A percentile compares a stretch with the other conserved stretches of the same genome.
Conservation (phyloP, 495 filamentous ascomycete species). For the Lepraria neglecta region DNA sequence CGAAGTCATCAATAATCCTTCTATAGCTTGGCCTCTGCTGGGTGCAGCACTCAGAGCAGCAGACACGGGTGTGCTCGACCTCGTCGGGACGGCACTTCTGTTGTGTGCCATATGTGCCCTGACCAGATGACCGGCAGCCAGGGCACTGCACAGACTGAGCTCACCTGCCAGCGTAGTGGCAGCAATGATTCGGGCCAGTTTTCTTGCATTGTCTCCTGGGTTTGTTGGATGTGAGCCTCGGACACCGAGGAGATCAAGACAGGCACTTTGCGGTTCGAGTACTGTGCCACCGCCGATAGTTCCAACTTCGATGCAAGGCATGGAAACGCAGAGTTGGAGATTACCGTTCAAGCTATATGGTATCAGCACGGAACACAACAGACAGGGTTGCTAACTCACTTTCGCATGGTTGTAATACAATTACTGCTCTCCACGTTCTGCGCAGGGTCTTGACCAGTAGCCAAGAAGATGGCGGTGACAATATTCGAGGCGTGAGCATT, state of each 20-base stretch:
- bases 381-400: constrained; percentile 57
- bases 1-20: constrained; percentile 23
- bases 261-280: constrained; percentile 88
- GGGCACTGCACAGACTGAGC: constrained; percentile 78
- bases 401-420: constrained; percentile 98
- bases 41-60: constrained; percentile 43
- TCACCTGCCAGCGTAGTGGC: constrained; percentile 86
- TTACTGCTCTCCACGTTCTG: constrained; percentile 96
- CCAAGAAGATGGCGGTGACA: constrained; percentile 92
- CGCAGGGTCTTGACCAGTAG: constrained; percentile 95
- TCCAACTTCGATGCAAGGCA: constrained; percentile 96
- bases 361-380: constrained; percentile 31
- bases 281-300: constrained; percentile 95
- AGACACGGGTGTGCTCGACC: constrained; percentile 63
- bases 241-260: constrained; percentile 95
- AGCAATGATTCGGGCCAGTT: constrained; percentile 80
- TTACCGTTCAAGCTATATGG: constrained; percentile 66
- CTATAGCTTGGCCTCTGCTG: constrained; percentile 20
- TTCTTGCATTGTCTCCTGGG: constrained; percentile 86
- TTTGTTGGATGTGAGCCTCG: constrained; percentile 81
- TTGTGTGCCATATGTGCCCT: constrained; percentile 95
- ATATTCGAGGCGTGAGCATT: constrained; percentile 98
- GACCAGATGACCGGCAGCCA: constrained; percentile 91
- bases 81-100: constrained; percentile 68
- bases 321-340: constrained; percentile 91